These are phyloP conservation scores for Saccharomycopsis amapae DNA, from an alignment of 805 yeast species.

Conservation along the genomic window DNA sequence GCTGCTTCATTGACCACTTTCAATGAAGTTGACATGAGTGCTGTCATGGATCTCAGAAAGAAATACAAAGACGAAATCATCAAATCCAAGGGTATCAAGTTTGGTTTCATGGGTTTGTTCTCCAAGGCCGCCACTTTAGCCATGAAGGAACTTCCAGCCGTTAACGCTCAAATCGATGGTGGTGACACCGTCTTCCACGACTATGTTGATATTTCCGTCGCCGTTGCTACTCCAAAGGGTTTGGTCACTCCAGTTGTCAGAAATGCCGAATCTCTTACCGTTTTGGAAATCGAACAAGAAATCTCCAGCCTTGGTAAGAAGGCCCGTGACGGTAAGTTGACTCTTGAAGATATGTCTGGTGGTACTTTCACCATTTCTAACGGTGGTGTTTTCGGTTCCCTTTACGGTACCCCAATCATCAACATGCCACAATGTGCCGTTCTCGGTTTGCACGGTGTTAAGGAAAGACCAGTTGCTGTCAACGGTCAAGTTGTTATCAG, in stretches of 20 bases:
- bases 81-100: slow-evolving; percentile 87
- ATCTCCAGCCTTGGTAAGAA: slow-evolving; percentile 74
- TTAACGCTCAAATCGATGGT: slow-evolving; percentile 90
- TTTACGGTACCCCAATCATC: slow-evolving; percentile 97
- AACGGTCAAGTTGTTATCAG: slow-evolving; percentile 93
- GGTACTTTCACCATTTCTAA: slow-evolving; percentile 98
- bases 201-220: slow-evolving; percentile 90
- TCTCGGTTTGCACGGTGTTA: slow-evolving; percentile 93
- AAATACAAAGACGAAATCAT: slow-evolving; percentile 93
- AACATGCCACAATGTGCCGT: slow-evolving; percentile 98
- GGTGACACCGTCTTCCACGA: slow-evolving; percentile 95
- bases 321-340: slow-evolving; percentile 95
- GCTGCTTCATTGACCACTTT: slow-evolving; percentile 97
- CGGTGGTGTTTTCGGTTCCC: slow-evolving; percentile 98
- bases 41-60: slow-evolving; percentile 88
- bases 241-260: slow-evolving; percentile 96
- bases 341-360: slow-evolving; percentile 98
- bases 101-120: slow-evolving; percentile 99
- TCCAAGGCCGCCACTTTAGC: slow-evolving; percentile 91
- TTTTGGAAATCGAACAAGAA: slow-evolving; percentile 85
- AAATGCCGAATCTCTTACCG: slow-evolving; percentile 87
- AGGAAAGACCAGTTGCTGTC: slow-evolving; percentile 95
- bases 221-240: slow-evolving; percentile 99
- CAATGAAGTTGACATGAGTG: slow-evolving; percentile 96
- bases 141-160: slow-evolving; percentile 89